Conservation (phyloP, 192 early-diverging fungal species). For the Lobosporangium transversale region DNA sequence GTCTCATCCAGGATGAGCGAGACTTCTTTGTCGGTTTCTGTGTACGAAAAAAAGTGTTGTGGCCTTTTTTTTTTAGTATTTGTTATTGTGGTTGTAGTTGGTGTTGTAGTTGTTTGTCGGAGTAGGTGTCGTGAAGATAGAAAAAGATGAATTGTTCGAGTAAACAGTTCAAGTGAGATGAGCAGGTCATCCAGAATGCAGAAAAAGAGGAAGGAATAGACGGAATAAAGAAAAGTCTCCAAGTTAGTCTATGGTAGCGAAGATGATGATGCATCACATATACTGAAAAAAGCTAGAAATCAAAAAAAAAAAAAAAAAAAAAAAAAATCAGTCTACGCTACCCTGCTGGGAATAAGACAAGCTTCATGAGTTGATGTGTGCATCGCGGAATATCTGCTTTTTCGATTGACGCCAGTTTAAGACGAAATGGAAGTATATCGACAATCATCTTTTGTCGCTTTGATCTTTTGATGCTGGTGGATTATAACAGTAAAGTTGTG, state of each 20-base stretch:
- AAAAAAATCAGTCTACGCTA: slow-evolving; percentile 22
- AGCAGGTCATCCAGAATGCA: not conserved
- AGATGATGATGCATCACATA: too few relatives aligned
- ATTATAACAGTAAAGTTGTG: not conserved
- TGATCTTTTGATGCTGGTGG: not conserved
- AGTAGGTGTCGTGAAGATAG: not conserved
- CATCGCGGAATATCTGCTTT: slow-evolving; percentile 47
- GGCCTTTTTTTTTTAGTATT: slow-evolving; percentile 13
- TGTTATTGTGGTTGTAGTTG: not conserved
- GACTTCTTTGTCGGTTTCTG: slow-evolving; percentile 45
- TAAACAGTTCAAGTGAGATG: not conserved
- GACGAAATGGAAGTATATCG: slow-evolving; percentile 48
- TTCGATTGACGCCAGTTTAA: slow-evolving; percentile 40
- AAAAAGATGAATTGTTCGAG: not conserved
- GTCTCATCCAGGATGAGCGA: slow-evolving; percentile 49
- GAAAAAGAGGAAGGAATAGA: too few relatives aligned
- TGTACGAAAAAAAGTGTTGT: slow-evolving; percentile 47
- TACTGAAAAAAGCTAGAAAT: too few relatives aligned
- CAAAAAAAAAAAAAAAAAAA: slow-evolving; percentile 1
- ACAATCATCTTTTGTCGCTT: slow-evolving; percentile 26
- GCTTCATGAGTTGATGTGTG: slow-evolving; percentile 53
- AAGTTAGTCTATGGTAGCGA: too few relatives aligned
- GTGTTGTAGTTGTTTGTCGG: too few relatives aligned
- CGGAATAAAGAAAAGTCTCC: too few relatives aligned
- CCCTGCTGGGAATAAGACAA: slow-evolving; percentile 45